Evolutionary conservation across 495 filamentous ascomycete genomes (phyloP).

Genomic region (Jackrogersella minutella): DNA sequence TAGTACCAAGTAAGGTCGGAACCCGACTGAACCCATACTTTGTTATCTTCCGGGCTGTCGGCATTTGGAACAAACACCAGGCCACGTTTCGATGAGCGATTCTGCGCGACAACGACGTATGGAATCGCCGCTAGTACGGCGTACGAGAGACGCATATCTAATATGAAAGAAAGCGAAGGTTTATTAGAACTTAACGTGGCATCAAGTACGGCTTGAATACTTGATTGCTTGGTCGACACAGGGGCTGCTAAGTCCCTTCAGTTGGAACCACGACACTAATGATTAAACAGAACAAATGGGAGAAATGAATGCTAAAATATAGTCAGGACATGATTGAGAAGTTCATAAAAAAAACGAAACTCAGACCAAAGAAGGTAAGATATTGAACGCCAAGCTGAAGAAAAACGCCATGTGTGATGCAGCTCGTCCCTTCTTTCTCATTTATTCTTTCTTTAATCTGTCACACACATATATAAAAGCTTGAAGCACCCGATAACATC

Average conservation of each 20-base stretch:
- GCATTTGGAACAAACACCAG: slow-evolving; percentile 68
- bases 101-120: slow-evolving; percentile 43
- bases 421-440: slow-evolving; percentile 1
- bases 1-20: slow-evolving; percentile 82
- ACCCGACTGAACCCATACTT: slow-evolving; percentile 61
- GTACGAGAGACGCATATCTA: slow-evolving; percentile 37
- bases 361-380: neutral
- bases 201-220: neutral
- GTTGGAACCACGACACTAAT: neutral
- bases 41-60: slow-evolving; percentile 62
- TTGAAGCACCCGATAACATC: neutral
- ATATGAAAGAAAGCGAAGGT: neutral
- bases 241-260: neutral
- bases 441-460: neutral
- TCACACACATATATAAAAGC: neutral
- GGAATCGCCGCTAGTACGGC: slow-evolving; percentile 31
- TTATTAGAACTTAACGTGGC: neutral
- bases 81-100: slow-evolving; percentile 70
- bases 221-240: neutral
- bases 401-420: neutral
- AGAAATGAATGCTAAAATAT: neutral
- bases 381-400: slow-evolving; percentile 22
- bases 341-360: neutral
- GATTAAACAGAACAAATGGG: neutral
- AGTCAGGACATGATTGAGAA: neutral